phyloP scores from a whole-genome alignment of 164 flowering plant species.

The Vitis labrusca region DNA sequence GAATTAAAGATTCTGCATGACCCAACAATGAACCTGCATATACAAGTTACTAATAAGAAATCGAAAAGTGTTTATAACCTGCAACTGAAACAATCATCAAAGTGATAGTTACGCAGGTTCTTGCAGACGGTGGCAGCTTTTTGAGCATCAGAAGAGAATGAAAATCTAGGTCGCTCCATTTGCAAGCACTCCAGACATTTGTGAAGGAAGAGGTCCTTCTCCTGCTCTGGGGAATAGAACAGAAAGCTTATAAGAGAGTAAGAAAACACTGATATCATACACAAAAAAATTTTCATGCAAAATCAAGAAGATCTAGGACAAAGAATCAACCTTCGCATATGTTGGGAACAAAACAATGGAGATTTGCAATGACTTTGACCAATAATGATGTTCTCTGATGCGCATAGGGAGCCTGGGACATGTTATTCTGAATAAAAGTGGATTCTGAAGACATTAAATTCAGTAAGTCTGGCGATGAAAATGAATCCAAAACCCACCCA shows the following conservation, averaged over 20 bases:
- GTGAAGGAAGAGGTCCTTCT: conserved; percentile 76
- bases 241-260: background rate
- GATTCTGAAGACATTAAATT: conserved; percentile 37
- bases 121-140: conserved; percentile 50
- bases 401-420: conserved; percentile 65
- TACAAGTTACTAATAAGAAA: conserved; percentile 15
- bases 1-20: conserved; percentile 84
- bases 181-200: conserved; percentile 65
- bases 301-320: background rate
- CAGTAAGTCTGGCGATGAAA: conserved; percentile 20
- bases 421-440: conserved; percentile 37
- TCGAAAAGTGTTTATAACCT: background rate
- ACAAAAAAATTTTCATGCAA: background rate
- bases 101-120: conserved; percentile 60
- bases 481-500: conserved; percentile 57
- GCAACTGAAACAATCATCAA: background rate
- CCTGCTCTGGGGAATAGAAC: conserved; percentile 64
- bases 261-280: background rate
- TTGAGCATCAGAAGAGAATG: conserved; percentile 34
- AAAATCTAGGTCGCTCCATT: conserved; percentile 41
- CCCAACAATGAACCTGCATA: conserved; percentile 78
- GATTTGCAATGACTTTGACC: conserved; percentile 95
- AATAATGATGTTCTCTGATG: conserved; percentile 88
- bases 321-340: conserved; percentile 76
- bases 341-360: conserved; percentile 87